A percentile compares a stretch with the other conserved stretches of the same genome.
phyloP scores from a whole-genome alignment of 1,284 basidiomycete species.

The Apiotrichum sp. region DNA sequence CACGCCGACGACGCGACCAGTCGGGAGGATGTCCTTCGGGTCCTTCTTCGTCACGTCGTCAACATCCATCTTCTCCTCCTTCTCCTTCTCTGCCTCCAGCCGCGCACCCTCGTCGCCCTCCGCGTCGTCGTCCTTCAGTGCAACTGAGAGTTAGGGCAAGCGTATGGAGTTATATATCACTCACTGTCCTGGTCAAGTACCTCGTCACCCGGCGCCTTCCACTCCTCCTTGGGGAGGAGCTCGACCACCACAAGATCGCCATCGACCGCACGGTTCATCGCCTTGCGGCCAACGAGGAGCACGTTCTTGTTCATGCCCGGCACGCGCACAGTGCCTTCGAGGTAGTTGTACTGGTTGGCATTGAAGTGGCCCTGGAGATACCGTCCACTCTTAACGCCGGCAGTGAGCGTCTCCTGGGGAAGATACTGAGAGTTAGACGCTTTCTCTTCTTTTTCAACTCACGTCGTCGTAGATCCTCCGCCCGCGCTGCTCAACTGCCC shows the following conservation, averaged over 20 bases:
- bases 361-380: conserved; percentile 92
- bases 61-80: conserved; percentile 36
- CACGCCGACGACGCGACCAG: conserved; percentile 84
- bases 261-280: conserved; percentile 92
- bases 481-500: conserved; percentile 39
- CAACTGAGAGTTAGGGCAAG: conserved; percentile 52
- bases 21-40: conserved; percentile 60
- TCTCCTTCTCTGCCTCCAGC: conserved; percentile 44
- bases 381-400: conserved; percentile 78
- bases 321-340: conserved; percentile 82
- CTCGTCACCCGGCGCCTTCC: conserved; percentile 88
- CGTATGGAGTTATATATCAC: conserved; percentile 21
- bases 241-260: conserved; percentile 92
- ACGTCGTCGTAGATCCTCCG: conserved; percentile 73
- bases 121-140: conserved; percentile 82
- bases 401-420: conserved; percentile 62
- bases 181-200: conserved; percentile 85
- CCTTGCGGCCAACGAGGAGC: conserved; percentile 77
- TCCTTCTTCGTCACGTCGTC: conserved; percentile 44
- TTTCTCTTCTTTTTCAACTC: conserved; percentile 20
- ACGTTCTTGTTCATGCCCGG: conserved; percentile 70
- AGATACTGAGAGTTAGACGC: conserved; percentile 60
- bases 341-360: conserved; percentile 91
- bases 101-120: conserved; percentile 81
- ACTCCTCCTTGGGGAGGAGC: conserved; percentile 78